Evolutionary conservation across 768 basidiomycete species (phyloP).

Genomic region (Ephemerocybe angulata): DNA sequence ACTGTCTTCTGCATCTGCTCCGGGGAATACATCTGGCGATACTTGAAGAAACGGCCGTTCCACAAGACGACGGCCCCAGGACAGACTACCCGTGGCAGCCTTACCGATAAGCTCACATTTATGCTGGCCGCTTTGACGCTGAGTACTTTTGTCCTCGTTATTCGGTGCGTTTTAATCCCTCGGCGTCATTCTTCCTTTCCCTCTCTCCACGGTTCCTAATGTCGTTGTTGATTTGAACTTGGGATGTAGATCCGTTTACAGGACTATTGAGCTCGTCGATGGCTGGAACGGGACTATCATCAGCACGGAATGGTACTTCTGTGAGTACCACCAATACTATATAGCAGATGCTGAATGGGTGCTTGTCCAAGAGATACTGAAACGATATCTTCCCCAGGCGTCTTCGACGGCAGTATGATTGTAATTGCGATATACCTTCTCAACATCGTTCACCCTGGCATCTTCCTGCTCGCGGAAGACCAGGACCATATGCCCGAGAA

Average conservation of each 20-base stretch:
- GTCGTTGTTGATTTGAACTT: not conserved
- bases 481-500: no score
- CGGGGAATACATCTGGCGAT: slow-evolving; percentile 45
- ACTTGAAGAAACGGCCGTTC: slow-evolving; percentile 30
- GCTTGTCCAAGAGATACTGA: no score
- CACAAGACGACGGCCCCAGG: slow-evolving; percentile 1
- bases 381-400: slow-evolving; percentile 28
- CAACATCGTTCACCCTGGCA: slow-evolving; percentile 46
- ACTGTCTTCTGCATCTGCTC: slow-evolving; percentile 38
- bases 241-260: slow-evolving; percentile 34
- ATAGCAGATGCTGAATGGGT: not conserved
- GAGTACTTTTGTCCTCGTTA: slow-evolving; percentile 40
- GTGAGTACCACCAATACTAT: slow-evolving; percentile 12
- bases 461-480: slow-evolving; percentile 26
- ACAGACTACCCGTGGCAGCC: slow-evolving; percentile 13
- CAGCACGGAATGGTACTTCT: slow-evolving; percentile 35
- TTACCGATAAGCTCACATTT: slow-evolving; percentile 21
- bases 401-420: slow-evolving; percentile 50
- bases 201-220: not conserved
- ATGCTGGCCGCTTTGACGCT: slow-evolving; percentile 36
- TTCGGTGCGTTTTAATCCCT: slow-evolving; percentile 32
- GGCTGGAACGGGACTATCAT: slow-evolving; percentile 41
- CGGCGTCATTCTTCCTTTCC: not conserved
- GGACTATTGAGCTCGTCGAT: slow-evolving; percentile 38
- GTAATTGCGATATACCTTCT: slow-evolving; percentile 44